phyloP scores from a whole-genome alignment of 2,329 filamentous ascomycete genomes.

The Diaporthe capsici region DNA sequence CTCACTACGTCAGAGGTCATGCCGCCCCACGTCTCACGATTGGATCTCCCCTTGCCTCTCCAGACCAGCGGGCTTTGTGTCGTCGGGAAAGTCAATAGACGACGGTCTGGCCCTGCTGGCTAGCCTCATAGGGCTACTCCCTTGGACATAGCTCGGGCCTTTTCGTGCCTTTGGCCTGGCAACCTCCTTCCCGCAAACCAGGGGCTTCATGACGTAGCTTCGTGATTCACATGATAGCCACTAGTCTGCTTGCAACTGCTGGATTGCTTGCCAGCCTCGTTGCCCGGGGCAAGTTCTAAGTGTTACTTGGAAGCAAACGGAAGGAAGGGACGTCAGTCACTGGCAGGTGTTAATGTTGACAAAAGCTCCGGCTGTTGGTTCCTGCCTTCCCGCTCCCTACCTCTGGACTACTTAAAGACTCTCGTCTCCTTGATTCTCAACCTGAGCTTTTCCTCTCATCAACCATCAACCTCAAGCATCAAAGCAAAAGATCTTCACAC shows the following conservation, averaged over 20 bases:
- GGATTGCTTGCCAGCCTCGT: constrained; percentile 12
- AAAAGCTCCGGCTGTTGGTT: constrained; percentile 16
- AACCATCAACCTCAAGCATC: constrained; percentile 40
- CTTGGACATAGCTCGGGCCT: neutral
- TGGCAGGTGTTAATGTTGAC: neutral
- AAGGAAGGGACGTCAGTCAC: neutral
- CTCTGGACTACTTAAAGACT: constrained; percentile 34
- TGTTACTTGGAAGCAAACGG: constrained; percentile 2
- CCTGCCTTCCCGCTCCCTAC: neutral
- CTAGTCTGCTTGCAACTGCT: constrained; percentile 24
- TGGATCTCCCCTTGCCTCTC: neutral
- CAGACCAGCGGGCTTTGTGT: constrained; percentile 1
- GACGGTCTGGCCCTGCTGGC: constrained; percentile 18
- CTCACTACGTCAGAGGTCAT: constrained; percentile 32
- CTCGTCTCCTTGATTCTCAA: neutral
- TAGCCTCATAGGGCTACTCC: constrained; percentile 14
- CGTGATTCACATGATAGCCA: constrained; percentile 37
- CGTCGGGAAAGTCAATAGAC: constrained; percentile 8
- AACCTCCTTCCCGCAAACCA: constrained; percentile 14
- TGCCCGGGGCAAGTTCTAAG: neutral
- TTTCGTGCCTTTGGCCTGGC: constrained; percentile 23
- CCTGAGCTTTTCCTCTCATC: neutral
- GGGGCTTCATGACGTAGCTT: constrained; percentile 32
- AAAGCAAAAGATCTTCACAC: constrained; percentile 14
- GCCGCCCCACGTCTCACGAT: constrained; percentile 23